Evolutionary conservation across 2,329 filamentous ascomycete genomes (phyloP), one percentile per base, ranked within the genome.

Genomic region (Fusarium pseudocircinatum): DNA sequence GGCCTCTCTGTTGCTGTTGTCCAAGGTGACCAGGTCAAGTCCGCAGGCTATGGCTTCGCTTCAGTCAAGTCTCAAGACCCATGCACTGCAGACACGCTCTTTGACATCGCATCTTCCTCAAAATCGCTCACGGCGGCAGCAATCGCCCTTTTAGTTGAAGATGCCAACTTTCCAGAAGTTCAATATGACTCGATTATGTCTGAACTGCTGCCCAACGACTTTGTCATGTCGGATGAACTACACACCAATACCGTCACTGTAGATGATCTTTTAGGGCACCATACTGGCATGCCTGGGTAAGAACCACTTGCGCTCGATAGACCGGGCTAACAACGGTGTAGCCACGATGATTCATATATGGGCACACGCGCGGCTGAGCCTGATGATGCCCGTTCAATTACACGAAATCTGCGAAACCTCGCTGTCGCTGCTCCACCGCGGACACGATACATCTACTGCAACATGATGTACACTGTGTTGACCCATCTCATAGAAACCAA

Each of bases 391-490:
- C 28, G 5, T 0, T 70, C 66, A 14, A 60, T 70, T 9, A 60
- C 66, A 1, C 37, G 60, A 22, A 70, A 70, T 18, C 14, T 70
- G 6, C 54, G 66, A 24, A 65, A 70, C 6, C 47, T 70, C 11
- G 60, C 60, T 15, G 22, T 46, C 10, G 39, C 60, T 28, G 60
- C 37, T 7, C 47, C 53, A 32, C 32, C 62, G 0, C 40, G 66
- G 20, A 46, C 42, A 12, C 47, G 37, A 4, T 70, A 70, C 8
- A 30, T 65, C 4, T 70, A 70, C 28, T 70, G 66, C 18, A 70
- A 70, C 26, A 70, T 70, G 47, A 70, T 70, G 66, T 70, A 70
- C 32, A 70, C 67, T 1, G 47, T 37, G 11, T 32, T 58, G 15
- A 70, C 67, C 0, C 42, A 70, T 30, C 36, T 70, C 1, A 37